Base-by-base conservation (phyloP, 352 stramenopile species). In the Plasmopara halstedii region DNA sequence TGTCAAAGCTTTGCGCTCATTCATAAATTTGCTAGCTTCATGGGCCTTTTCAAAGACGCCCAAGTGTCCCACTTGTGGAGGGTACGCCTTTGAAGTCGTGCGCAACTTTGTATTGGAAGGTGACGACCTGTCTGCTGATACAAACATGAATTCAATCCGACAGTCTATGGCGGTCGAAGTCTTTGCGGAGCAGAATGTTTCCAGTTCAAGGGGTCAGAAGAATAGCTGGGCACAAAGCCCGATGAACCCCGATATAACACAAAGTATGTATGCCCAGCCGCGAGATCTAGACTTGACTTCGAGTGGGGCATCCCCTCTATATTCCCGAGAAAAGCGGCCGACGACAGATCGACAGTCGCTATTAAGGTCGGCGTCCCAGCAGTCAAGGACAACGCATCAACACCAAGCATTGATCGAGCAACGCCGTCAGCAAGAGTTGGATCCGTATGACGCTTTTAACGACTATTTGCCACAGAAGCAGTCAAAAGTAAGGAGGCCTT, bases 61-160 rank as follows among this genome's bases (percentile, higher is more conserved):
- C 43, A 93, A 93, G 54, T 93, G 82, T 25, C 79, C 82, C 2
- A 89, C 77, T 3, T 93, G 82, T 41, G 82, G 76, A 22, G 82
- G 82, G 2, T 87, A 76, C 47, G 75, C 79, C 8, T 90, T 90
- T 39, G 72, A 90, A 13, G 64, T 87, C 22, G 79, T 90, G 38
- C 72, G 76, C 32, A 88, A 83, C 53, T 90, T 90, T 61, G 64
- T 87, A 13, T 42, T 88, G 11, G 79, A 90, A 33, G 64, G 73
- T 4, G 70, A 63, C 13, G 64, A 73, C 21, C 46, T 72, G 2
- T 61, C 79, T 0, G 53, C 67, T 2, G 76, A 78, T 14, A 70
- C 64, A 4, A 68, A 82, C 47, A 85, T 90, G 66, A 68, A 71
- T 39, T 74, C 66, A 31, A 86, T 90, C 34, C 68, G 75, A 17